A percentile compares a stretch with the other conserved stretches of the same genome.
These are phyloP conservation scores for Penicillium sp. DNA, from an alignment of 2,329 filamentous ascomycete genomes.

Conservation along the genomic window DNA sequence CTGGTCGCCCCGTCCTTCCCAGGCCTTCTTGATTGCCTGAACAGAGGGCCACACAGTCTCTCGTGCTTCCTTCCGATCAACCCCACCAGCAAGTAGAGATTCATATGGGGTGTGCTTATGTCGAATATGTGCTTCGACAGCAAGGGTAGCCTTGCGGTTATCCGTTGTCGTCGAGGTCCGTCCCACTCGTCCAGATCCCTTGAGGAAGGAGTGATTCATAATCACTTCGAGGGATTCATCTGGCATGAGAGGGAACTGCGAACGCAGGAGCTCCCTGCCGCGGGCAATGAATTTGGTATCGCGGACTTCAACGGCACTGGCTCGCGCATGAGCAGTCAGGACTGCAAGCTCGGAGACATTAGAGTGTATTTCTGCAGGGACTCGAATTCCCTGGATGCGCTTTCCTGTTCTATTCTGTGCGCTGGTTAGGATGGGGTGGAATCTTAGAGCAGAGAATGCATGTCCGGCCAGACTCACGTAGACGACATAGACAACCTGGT, in stretches of 20 bases:
- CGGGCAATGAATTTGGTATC: constrained; percentile 32
- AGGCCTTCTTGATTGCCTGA: constrained; percentile 28
- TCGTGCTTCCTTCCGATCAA: constrained; percentile 30
- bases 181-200: constrained; percentile 43
- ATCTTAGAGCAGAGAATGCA: not conserved
- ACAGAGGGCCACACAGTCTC: constrained; percentile 32
- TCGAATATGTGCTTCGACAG: constrained; percentile 46
- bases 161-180: constrained; percentile 34
- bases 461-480: constrained; percentile 30
- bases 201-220: constrained; percentile 41
- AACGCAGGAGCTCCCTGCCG: constrained; percentile 26
- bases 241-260: constrained; percentile 42
- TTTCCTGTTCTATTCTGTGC: constrained; percentile 31
- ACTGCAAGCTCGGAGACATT: constrained; percentile 40
- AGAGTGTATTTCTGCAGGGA: constrained; percentile 40
- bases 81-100: constrained; percentile 27
- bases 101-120: constrained; percentile 45
- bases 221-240: constrained; percentile 30
- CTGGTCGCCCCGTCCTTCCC: constrained; percentile 25
- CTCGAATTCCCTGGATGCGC: constrained; percentile 43
- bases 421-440: constrained; percentile 2
- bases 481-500: constrained; percentile 35
- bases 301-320: constrained; percentile 38
- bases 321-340: constrained; percentile 42
- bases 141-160: constrained; percentile 36